A percentile compares a stretch with the other conserved stretches of the same genome.
Conservation (phyloP, 2,329 filamentous ascomycete species). For the Xylogone sp. region DNA sequence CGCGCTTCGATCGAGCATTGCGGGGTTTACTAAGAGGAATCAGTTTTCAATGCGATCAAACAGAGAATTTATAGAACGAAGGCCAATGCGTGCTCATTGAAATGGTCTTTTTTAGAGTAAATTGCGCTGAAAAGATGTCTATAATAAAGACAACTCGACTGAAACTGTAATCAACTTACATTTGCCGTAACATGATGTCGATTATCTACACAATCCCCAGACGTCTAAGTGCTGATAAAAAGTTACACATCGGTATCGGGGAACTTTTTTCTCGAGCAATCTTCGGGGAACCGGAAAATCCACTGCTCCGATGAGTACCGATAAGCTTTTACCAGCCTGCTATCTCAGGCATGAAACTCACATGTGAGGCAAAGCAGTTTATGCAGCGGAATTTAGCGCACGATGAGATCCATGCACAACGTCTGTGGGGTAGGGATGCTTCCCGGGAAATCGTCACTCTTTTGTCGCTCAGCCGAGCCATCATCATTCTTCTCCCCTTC, state of each 20-base stretch:
- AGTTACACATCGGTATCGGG: too few relatives aligned
- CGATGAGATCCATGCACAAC: too few relatives aligned
- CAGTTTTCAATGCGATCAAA: conserved; percentile 2
- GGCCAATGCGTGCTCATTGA: too few relatives aligned
- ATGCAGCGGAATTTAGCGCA: too few relatives aligned
- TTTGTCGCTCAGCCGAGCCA: not conserved
- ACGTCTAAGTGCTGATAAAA: too few relatives aligned
- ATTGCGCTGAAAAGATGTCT: not conserved
- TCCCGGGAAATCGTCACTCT: not conserved
- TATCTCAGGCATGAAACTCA: not conserved
- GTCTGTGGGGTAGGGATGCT: not conserved
- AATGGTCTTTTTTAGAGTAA: too few relatives aligned
- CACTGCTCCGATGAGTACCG: not conserved
- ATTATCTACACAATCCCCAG: too few relatives aligned
- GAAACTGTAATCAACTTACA: conserved; percentile 16
- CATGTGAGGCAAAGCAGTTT: not conserved
- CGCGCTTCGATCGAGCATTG: conserved; percentile 89
- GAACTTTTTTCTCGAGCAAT: too few relatives aligned
- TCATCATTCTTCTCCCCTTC: not conserved
- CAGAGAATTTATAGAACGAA: too few relatives aligned
- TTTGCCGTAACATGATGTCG: conserved; percentile 31
- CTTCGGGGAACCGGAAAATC: not conserved
- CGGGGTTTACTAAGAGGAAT: conserved; percentile 54
- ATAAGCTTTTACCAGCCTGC: not conserved
- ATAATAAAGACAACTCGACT: not conserved